Evolutionary conservation across 495 filamentous ascomycete genomes (phyloP), one percentile per base, ranked within the genome.

Genomic region (Achaetomiella virescens): DNA sequence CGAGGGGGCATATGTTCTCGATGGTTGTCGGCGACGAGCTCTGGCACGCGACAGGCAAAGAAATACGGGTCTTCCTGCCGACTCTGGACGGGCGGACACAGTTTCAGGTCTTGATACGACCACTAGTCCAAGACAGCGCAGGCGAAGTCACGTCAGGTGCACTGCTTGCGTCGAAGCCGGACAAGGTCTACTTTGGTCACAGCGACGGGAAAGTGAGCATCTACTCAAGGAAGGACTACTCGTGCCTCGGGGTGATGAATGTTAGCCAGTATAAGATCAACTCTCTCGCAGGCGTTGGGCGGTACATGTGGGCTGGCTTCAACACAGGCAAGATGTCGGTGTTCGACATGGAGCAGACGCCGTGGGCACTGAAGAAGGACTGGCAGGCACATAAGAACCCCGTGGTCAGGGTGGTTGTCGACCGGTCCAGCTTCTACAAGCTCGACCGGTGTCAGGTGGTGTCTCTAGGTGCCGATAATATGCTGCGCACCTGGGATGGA

Each of bases 191-290:
- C 70, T 86, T 98, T 59, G 95, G 95, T 4, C 93, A 98, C 66
- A 81, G 76, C 10, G 93, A 98, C 68, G 93, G 93, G 18, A 97
- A 97, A 68, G 83, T 98, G 21, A 92, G 88, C 55, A 83, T 97
- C 40, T 97, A 96, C 64, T 92, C 91, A 0, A 78, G 81, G 11
- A 75, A 75, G 9, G 83, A 89, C 62, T 90, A 87, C 55, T 66
- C 80, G 7, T 97, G 90, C 63, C 59, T 95, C 14, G 81, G 81
- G 17, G 78, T 95, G 25, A 75, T 96, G 48, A 95, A 80, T 62
- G 81, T 95, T 57, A 97, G 90, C 69, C 79, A 90, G 4, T 97
- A 96, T 77, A 98, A 96, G 71, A 92, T 97, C 70, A 96, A 89
- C 64, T 86, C 88, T 25, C 78, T 98, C 25, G 82, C 82, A 17